These are phyloP conservation scores for Cutaneotrichosporon mucoides DNA, from an alignment of 1,284 basidiomycete genomes.

Conservation along the genomic window DNA sequence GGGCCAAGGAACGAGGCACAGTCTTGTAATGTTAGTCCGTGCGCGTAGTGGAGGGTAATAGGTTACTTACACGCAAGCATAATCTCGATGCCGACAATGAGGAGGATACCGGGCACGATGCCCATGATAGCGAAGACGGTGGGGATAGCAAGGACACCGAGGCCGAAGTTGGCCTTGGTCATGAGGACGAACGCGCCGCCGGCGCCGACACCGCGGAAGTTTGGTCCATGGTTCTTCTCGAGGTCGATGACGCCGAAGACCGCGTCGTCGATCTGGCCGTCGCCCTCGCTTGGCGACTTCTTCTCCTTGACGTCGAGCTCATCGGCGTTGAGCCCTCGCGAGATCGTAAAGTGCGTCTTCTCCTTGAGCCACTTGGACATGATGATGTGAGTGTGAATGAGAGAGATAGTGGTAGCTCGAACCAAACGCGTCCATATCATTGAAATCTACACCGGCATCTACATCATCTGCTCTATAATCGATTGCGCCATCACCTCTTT, in stretches of 20 bases:
- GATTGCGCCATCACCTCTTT: no score
- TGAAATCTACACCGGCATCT: no score
- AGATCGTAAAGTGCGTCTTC: no score
- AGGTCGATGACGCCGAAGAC: slow-evolving; percentile 27
- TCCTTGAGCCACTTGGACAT: no score
- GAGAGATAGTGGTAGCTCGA: no score
- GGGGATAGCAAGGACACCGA: slow-evolving; percentile 37
- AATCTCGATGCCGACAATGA: slow-evolving; percentile 28
- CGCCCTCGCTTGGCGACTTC: neutral
- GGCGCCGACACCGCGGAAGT: slow-evolving; percentile 26
- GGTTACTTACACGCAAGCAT: slow-evolving; percentile 26
- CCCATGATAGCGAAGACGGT: slow-evolving; percentile 31
- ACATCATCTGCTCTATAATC: no score
- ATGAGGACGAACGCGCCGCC: slow-evolving; percentile 21
- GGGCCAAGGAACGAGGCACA: slow-evolving; percentile 15
- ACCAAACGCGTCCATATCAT: no score
- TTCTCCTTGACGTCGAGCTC: neutral
- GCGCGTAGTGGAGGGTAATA: no score
- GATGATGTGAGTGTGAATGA: no score
- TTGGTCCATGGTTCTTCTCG: slow-evolving; percentile 21
- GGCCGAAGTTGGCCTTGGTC: slow-evolving; percentile 34
- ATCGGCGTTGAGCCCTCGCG: no score
- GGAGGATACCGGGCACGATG: slow-evolving; percentile 33
- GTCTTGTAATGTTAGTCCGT: neutral
- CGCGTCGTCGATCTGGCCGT: slow-evolving; percentile 15